These are phyloP conservation scores for Paecilomyces sp. DNA, from an alignment of 2,329 filamentous ascomycete genomes.

Conservation along the genomic window DNA sequence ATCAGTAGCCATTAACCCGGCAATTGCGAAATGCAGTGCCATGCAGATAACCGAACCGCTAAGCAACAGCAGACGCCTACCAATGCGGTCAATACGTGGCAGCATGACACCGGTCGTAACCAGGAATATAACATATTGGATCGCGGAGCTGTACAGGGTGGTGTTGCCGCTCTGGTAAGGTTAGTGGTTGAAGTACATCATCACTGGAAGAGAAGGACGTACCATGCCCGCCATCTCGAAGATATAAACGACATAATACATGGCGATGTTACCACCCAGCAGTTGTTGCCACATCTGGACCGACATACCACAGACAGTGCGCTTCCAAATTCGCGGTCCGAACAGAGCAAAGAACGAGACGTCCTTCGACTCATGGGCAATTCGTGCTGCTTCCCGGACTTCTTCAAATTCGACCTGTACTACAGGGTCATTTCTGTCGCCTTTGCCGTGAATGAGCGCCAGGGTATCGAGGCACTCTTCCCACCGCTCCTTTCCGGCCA, in stretches of 20 bases:
- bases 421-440: constrained; percentile 46
- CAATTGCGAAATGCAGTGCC: constrained; percentile 47
- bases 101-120: constrained; percentile 46
- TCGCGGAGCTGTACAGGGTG: constrained; percentile 46
- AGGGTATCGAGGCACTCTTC: constrained; percentile 46
- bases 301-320: constrained; percentile 46
- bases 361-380: constrained; percentile 25
- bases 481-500: constrained; percentile 53
- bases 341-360: constrained; percentile 36
- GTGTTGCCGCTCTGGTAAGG: constrained; percentile 25
- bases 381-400: constrained; percentile 24
- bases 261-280: constrained; percentile 51
- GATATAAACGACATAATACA: constrained; percentile 56
- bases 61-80: constrained; percentile 43
- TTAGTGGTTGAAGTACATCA: background rate
- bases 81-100: constrained; percentile 44
- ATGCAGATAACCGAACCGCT: constrained; percentile 41
- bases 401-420: constrained; percentile 48
- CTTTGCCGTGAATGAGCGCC: constrained; percentile 51
- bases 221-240: constrained; percentile 53
- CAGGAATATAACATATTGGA: constrained; percentile 52
- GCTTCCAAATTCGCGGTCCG: constrained; percentile 42
- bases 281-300: constrained; percentile 53
- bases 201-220: constrained; percentile 2
- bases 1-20: constrained; percentile 44